Conservation (phyloP, 805 yeast species). For the Vanderwaltozyma tropicalis region DNA sequence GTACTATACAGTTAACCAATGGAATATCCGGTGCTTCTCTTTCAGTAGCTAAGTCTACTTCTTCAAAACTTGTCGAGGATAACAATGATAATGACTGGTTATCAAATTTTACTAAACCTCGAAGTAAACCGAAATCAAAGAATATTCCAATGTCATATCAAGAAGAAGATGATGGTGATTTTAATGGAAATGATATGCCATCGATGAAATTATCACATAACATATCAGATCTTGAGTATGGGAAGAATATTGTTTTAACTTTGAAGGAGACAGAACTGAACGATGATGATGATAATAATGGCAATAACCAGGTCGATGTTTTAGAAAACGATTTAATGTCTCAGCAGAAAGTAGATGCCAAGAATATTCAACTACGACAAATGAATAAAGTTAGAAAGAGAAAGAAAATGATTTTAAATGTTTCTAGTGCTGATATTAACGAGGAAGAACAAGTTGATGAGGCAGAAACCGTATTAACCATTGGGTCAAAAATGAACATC, state of each 20-base stretch:
- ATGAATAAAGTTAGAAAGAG: slow-evolving; percentile 29
- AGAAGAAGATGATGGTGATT: slow-evolving; percentile 9
- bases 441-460: slow-evolving; percentile 15
- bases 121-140: too few species aligned
- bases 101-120: slow-evolving; percentile 12
- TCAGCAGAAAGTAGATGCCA: slow-evolving; percentile 23
- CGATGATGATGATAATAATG: slow-evolving; percentile 20
- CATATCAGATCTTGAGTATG: slow-evolving; percentile 31
- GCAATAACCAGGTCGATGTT: slow-evolving; percentile 17
- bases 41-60: background rate
- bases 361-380: slow-evolving; percentile 24
- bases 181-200: slow-evolving; percentile 24
- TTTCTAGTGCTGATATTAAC: slow-evolving; percentile 17
- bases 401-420: slow-evolving; percentile 11
- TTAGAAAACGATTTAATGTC: slow-evolving; percentile 20
- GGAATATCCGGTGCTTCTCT: too few species aligned
- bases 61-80: background rate
- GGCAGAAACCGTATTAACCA: slow-evolving; percentile 11
- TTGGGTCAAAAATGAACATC: slow-evolving; percentile 11
- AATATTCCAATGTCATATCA: too few species aligned
- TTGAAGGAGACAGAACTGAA: slow-evolving; percentile 35
- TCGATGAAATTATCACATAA: slow-evolving; percentile 41
- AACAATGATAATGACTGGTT: slow-evolving; percentile 17
- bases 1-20: too few species aligned
- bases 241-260: slow-evolving; percentile 41